Conservation (phyloP, 2,329 filamentous ascomycete species). For the Delphinella strobiligena region DNA sequence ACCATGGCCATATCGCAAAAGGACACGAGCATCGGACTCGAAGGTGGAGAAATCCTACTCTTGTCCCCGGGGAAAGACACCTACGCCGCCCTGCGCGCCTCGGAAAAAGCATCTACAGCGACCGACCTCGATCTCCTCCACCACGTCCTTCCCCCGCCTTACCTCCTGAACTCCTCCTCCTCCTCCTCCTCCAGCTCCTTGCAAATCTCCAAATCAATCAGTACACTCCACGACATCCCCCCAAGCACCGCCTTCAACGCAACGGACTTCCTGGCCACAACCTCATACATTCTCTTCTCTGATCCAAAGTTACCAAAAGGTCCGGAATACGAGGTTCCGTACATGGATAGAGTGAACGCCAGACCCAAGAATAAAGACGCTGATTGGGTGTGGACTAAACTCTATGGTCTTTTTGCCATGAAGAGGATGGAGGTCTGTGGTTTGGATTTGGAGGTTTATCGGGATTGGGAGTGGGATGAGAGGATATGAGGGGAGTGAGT, state of each 20-base stretch:
- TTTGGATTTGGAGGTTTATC: slow-evolving; percentile 36
- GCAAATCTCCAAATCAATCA: slow-evolving; percentile 19
- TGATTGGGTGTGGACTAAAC: slow-evolving; percentile 35
- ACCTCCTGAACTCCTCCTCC: slow-evolving; percentile 12
- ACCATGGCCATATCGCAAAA: slow-evolving; percentile 18
- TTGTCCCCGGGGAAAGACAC: slow-evolving; percentile 14
- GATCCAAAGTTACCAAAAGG: slow-evolving; percentile 35
- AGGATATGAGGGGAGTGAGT: slow-evolving; percentile 1
- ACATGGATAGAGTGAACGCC: slow-evolving; percentile 25
- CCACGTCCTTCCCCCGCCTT: slow-evolving; percentile 14
- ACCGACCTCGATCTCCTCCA: slow-evolving; percentile 21
- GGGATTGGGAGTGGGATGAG: slow-evolving; percentile 4
- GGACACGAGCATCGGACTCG: background rate
- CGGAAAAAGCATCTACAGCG: slow-evolving; percentile 10
- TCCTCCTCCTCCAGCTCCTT: slow-evolving; percentile 12
- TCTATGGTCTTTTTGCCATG: slow-evolving; percentile 38
- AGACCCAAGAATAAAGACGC: slow-evolving; percentile 34
- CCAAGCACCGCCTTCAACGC: slow-evolving; percentile 26
- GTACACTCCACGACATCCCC: slow-evolving; percentile 16
- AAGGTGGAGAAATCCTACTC: slow-evolving; percentile 20
- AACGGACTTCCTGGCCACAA: slow-evolving; percentile 29
- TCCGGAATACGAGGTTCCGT: slow-evolving; percentile 39
- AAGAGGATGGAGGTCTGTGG: slow-evolving; percentile 41
- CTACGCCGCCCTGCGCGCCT: slow-evolving; percentile 11
- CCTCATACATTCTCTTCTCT: slow-evolving; percentile 34